Conservation (phyloP, 139 green algal genomes). For the Chlorella sp. region DNA sequence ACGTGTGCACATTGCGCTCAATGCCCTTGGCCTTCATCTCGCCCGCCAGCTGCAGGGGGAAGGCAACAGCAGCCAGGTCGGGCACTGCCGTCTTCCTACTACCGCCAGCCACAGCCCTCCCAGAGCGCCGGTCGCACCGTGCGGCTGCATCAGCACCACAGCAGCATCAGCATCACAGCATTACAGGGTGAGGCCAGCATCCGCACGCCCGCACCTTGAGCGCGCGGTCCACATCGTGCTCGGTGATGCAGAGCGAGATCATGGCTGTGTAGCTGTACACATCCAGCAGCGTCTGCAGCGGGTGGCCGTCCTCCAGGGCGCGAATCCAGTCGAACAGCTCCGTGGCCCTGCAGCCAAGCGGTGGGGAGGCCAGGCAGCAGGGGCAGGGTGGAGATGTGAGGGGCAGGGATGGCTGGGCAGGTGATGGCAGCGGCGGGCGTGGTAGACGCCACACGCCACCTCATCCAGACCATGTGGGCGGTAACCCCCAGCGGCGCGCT, state of each 20-base stretch:
- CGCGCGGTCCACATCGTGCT: conserved; percentile 77
- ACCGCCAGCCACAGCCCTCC: too few relatives aligned
- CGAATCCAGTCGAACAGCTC: conserved; percentile 85
- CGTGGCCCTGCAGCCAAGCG: conserved; percentile 44
- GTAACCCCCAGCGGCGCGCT: not conserved
- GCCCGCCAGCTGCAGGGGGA: conserved; percentile 52
- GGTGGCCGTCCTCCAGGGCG: conserved; percentile 51
- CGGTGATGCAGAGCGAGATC: conserved; percentile 81
- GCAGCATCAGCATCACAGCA: not conserved
- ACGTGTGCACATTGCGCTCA: conserved; percentile 86
- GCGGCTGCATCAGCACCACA: too few relatives aligned
- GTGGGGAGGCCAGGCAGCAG: not conserved
- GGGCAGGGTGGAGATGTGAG: not conserved
- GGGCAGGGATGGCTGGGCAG: not conserved
- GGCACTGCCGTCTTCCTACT: too few relatives aligned
- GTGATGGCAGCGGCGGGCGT: too few relatives aligned
- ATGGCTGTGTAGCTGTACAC: conserved; percentile 88
- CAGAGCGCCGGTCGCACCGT: too few relatives aligned
- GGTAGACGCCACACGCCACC: too few relatives aligned
- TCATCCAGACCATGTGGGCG: too few relatives aligned
- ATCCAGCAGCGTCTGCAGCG: conserved; percentile 69
- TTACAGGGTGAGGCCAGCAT: not conserved
- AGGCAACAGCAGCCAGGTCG: not conserved
- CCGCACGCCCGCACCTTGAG: conserved; percentile 37
- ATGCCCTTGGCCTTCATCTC: conserved; percentile 75